Percentiles rank a stretch among this genome's conserved stretches.
phyloP scores from a whole-genome alignment of 2,329 filamentous ascomycete genomes.

The Juglanconis juglandina region DNA sequence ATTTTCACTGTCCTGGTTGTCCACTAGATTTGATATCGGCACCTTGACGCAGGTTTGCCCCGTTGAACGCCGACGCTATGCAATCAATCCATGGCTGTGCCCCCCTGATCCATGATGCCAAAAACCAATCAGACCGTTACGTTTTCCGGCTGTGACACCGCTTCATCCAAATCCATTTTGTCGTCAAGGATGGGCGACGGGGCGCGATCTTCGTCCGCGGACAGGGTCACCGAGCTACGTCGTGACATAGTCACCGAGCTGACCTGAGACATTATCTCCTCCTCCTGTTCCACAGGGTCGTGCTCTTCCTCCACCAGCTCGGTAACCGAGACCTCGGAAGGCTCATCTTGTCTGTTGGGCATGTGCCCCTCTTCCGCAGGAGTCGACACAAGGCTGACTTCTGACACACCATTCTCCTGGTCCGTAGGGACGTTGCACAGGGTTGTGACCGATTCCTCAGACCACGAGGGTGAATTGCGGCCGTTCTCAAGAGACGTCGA shows the following conservation, averaged over 20 bases:
- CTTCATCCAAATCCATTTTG: background rate
- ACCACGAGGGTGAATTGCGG: constrained; percentile 2
- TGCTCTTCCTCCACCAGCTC: background rate
- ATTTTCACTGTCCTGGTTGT: background rate
- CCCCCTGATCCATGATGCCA: background rate
- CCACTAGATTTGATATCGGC: background rate
- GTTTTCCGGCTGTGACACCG: background rate
- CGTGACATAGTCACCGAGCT: background rate
- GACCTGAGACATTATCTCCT: background rate
- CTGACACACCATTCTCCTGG: background rate
- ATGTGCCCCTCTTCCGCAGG: background rate
- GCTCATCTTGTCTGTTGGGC: background rate
- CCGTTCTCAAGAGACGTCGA: background rate
- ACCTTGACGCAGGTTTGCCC: background rate
- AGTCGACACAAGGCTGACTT: background rate
- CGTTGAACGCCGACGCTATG: constrained; percentile 7
- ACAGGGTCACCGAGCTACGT: background rate
- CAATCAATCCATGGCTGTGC: background rate
- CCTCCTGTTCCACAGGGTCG: background rate
- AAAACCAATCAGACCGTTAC: background rate
- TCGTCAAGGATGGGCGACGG: background rate
- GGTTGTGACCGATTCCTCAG: constrained; percentile 6
- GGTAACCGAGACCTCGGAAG: background rate
- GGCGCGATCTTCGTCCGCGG: background rate
- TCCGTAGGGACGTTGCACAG: constrained; percentile 7